These are phyloP conservation scores for Caloboletus firmus DNA, from an alignment of 1,284 basidiomycete genomes.

Conservation along the genomic window DNA sequence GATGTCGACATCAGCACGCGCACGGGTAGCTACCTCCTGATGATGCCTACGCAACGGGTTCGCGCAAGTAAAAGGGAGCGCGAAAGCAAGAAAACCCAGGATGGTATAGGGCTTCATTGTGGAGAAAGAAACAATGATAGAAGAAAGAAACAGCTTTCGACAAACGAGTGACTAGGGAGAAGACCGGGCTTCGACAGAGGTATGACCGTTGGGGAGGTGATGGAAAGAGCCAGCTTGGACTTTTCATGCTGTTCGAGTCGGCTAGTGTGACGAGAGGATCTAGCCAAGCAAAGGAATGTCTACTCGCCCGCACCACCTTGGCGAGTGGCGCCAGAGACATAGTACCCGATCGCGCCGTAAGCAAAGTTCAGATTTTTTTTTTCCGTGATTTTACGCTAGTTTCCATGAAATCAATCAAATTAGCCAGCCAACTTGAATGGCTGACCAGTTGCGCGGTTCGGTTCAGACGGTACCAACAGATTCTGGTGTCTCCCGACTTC, in stretches of 20 bases:
- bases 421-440: too few relatives aligned
- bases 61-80: conserved; percentile 40
- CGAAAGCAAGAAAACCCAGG: conserved; percentile 34
- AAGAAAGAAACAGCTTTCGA: conserved; percentile 1
- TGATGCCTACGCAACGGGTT: conserved; percentile 38
- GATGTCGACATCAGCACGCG: conserved; percentile 38
- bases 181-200: conserved; percentile 12
- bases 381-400: too few relatives aligned
- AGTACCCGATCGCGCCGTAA: not conserved
- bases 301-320: not conserved
- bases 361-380: too few relatives aligned
- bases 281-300: too few relatives aligned
- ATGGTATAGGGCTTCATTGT: conserved; percentile 27
- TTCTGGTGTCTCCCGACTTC: conserved; percentile 20
- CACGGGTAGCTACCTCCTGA: conserved; percentile 44
- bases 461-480: not conserved
- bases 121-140: not conserved
- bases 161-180: conserved; percentile 32
- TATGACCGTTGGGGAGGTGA: conserved; percentile 2
- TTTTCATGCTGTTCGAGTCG: conserved; percentile 17
- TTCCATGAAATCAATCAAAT: too few relatives aligned
- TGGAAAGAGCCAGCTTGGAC: not conserved
- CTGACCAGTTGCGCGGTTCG: not conserved
- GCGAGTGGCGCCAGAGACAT: not conserved
- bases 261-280: conserved; percentile 20